A percentile compares a stretch with the other conserved stretches of the same genome.
phyloP scores from a whole-genome alignment of 352 stramenopile species.

The Phytopythium mirpurense region DNA sequence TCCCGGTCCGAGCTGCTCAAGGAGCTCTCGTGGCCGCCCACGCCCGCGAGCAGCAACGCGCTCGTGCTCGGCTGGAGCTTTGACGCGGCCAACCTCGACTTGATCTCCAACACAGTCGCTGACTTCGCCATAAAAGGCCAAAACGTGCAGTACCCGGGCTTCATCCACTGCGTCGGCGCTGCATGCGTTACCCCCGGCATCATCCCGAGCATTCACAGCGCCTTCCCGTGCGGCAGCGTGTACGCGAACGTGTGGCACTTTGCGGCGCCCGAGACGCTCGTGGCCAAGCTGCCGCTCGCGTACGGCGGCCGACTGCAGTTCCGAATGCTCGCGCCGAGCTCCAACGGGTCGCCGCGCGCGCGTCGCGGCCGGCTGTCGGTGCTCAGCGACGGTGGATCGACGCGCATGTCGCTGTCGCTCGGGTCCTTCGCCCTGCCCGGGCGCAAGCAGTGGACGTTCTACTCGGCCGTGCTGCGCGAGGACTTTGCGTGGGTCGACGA shows the following conservation, averaged over 20 bases:
- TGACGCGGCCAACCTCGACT: slow-evolving; percentile 21
- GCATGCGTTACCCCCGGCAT: slow-evolving; percentile 27
- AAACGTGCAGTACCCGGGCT: slow-evolving; percentile 32
- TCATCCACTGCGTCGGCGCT: slow-evolving; percentile 24
- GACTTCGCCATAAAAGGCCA: slow-evolving; percentile 49
- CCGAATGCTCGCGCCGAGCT: slow-evolving; percentile 60
- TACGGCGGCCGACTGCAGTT: slow-evolving; percentile 69
- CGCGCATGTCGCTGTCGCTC: slow-evolving; percentile 41
- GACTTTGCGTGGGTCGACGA: slow-evolving; percentile 76
- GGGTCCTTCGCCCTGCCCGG: slow-evolving; percentile 45
- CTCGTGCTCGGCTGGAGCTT: slow-evolving; percentile 70
- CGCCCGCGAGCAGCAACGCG: slow-evolving; percentile 41
- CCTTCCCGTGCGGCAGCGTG: slow-evolving; percentile 59
- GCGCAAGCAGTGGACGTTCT: slow-evolving; percentile 44
- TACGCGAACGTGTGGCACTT: slow-evolving; percentile 76
- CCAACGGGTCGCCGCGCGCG: slow-evolving; percentile 48
- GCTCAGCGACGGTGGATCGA: slow-evolving; percentile 15
- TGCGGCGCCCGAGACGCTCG: slow-evolving; percentile 26
- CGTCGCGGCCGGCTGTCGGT: slow-evolving; percentile 54
- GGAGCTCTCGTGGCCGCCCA: slow-evolving; percentile 51
- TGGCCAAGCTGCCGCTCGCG: slow-evolving; percentile 23
- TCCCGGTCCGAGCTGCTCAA: slow-evolving; percentile 39
- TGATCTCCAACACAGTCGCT: slow-evolving; percentile 21
- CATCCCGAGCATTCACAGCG: slow-evolving; percentile 30
- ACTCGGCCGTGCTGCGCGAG: slow-evolving; percentile 60